These are phyloP conservation scores for Suillus decipiens DNA, from an alignment of 768 basidiomycete species.

Conservation along the genomic window DNA sequence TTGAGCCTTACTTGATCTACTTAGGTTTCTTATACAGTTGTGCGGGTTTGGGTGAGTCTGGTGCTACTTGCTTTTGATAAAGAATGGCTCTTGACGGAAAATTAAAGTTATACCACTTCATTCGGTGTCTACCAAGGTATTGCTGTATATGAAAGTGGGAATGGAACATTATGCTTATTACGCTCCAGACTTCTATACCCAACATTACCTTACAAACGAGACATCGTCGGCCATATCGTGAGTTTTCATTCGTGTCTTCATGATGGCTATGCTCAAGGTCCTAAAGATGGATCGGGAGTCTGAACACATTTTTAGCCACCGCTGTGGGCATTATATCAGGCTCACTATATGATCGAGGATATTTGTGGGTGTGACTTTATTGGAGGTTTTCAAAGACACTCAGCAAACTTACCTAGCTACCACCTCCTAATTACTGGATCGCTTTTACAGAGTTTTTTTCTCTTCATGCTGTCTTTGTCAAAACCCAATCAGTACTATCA, in stretches of 20 bases:
- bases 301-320: conserved; percentile 47
- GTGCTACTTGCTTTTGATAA: no score
- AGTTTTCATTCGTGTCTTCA: not conserved
- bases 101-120: no score
- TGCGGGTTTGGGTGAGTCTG: no score
- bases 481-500: conserved; percentile 41
- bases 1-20: no score
- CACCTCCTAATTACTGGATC: conserved; percentile 47
- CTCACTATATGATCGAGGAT: conserved; percentile 51
- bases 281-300: conserved; percentile 48
- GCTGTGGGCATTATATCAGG: conserved; percentile 48
- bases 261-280: conserved; percentile 10
- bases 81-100: no score
- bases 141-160: no score
- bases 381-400: not conserved
- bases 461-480: conserved; percentile 47
- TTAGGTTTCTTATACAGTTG: no score
- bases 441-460: conserved; percentile 40
- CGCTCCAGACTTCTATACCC: no score
- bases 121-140: no score
- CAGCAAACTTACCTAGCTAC: conserved; percentile 32
- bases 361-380: conserved; percentile 40
- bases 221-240: no score
- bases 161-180: no score
- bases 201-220: no score